Evolutionary conservation across 2,329 filamentous ascomycete species (phyloP).

Genomic region (Alternaria incomplexa): DNA sequence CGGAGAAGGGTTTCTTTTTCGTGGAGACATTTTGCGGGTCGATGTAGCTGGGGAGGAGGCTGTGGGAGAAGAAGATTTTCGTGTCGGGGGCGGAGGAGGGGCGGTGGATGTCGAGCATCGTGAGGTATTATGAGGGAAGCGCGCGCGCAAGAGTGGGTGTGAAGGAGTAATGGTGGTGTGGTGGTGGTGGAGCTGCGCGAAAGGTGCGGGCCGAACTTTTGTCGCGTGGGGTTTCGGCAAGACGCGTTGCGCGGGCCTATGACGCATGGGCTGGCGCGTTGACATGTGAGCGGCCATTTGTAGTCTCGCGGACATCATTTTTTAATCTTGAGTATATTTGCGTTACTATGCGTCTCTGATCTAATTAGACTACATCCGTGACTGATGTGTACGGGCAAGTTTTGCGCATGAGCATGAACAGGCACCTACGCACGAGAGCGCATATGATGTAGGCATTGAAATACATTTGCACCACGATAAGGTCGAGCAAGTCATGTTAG

Average conservation of each 20-base stretch:
- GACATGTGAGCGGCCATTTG: neutral
- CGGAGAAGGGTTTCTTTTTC: conserved; percentile 78
- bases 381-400: neutral
- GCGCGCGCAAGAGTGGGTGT: neutral
- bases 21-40: conserved; percentile 62
- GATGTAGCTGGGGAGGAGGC: conserved; percentile 69
- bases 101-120: conserved; percentile 46
- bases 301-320: neutral
- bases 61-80: conserved; percentile 78
- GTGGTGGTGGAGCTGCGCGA: neutral
- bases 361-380: neutral
- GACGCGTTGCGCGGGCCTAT: conserved; percentile 4
- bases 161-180: neutral
- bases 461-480: neutral
- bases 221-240: conserved; percentile 6
- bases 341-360: neutral
- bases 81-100: conserved; percentile 48
- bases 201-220: conserved; percentile 1
- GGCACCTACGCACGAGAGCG: neutral
- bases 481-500: neutral
- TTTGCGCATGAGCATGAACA: neutral
- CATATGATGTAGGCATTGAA: neutral
- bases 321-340: neutral
- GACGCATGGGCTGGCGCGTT: conserved; percentile 4
- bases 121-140: neutral